Conservation (phyloP, 371 early-diverging fungal species). For the Lichtheimia ramosa region DNA sequence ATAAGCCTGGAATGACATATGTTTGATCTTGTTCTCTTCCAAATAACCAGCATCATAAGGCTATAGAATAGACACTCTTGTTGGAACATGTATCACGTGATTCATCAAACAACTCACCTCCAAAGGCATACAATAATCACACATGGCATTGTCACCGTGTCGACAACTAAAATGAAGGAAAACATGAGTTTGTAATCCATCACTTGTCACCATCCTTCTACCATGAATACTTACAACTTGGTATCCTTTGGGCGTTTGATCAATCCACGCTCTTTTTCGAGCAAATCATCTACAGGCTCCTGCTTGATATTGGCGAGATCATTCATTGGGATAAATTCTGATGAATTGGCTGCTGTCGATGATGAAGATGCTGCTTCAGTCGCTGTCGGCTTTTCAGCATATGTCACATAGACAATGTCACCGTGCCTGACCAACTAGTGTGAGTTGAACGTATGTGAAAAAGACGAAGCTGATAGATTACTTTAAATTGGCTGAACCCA, state of each 20-base stretch:
- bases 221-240: conserved; percentile 65
- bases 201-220: neutral
- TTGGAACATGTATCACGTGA: neutral
- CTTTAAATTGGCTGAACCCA: conserved; percentile 47
- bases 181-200: neutral
- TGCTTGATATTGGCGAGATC: conserved; percentile 48
- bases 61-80: conserved; percentile 23
- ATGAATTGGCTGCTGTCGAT: conserved; percentile 11
- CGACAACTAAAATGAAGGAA: conserved; percentile 73
- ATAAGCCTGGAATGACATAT: conserved; percentile 95
- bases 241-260: conserved; percentile 81
- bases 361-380: conserved; percentile 8
- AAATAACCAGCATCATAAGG: conserved; percentile 90
- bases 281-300: conserved; percentile 77
- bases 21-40: conserved; percentile 92
- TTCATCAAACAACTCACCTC: conserved; percentile 53
- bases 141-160: conserved; percentile 92
- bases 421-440: conserved; percentile 62
- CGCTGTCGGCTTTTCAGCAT: conserved; percentile 38
- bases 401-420: conserved; percentile 73
- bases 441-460: neutral
- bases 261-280: conserved; percentile 83
- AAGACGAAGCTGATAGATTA: conserved; percentile 20
- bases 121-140: conserved; percentile 96
- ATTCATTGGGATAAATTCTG: conserved; percentile 17